These are phyloP conservation scores for Fusarium tricinctum DNA, from an alignment of 2,329 filamentous ascomycete genomes.

Conservation along the genomic window DNA sequence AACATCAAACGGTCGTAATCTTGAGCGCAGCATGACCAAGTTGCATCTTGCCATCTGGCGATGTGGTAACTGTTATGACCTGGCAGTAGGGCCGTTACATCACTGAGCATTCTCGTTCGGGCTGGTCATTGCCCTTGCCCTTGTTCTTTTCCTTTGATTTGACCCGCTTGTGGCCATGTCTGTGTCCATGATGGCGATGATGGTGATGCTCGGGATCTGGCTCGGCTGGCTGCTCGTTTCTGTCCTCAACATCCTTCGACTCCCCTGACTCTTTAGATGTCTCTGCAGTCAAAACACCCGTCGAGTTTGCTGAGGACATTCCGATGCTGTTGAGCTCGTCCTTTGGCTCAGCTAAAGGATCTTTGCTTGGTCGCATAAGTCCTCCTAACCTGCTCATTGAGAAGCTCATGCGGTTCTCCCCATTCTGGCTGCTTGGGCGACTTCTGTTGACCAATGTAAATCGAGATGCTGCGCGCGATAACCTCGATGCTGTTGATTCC, in stretches of 20 bases:
- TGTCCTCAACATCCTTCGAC: conserved; percentile 30
- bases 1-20: conserved; percentile 16
- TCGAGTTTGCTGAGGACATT: conserved; percentile 48
- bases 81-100: conserved; percentile 55
- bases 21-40: conserved; percentile 4
- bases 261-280: conserved; percentile 39
- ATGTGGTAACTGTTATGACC: conserved; percentile 1
- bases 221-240: conserved; percentile 44
- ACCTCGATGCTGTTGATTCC: conserved; percentile 66
- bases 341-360: conserved; percentile 51
- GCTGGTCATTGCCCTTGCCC: conserved; percentile 55
- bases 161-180: conserved; percentile 54
- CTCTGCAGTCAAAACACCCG: conserved; percentile 47
- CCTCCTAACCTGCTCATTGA: conserved; percentile 69
- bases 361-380: conserved; percentile 66
- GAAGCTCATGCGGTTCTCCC: conserved; percentile 70
- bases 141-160: conserved; percentile 59
- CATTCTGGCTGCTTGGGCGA: conserved; percentile 70
- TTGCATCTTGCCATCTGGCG: not conserved
- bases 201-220: conserved; percentile 41
- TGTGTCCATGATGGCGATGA: conserved; percentile 48
- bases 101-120: conserved; percentile 64
- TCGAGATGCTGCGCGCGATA: conserved; percentile 70
- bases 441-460: conserved; percentile 66
- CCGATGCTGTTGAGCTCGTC: conserved; percentile 47